Evolutionary conservation across 148 eudicot genomes (phyloP), one percentile per base, ranked within the genome.

Genomic region (Persicaria maculosa): DNA sequence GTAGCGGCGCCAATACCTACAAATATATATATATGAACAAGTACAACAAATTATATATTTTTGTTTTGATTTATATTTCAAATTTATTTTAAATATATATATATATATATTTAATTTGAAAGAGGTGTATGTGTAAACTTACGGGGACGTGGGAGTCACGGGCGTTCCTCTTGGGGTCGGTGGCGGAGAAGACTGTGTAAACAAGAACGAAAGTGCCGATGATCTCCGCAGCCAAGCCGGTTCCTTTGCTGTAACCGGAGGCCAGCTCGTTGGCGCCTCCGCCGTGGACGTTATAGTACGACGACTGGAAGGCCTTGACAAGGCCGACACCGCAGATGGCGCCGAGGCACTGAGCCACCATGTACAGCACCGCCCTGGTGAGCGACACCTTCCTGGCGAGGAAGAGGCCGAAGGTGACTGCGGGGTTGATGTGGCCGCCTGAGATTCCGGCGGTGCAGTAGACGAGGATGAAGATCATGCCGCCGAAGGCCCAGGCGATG

Each of bases 401-500:
- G 68, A 80, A 73, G 43, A 80, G 25, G 69, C 82, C 82, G 64
- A 76, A 80, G 4, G 82, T 80, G 74, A 80, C 82, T 0, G 82
- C 82, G 44, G 82, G 82, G 69, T 80, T 80, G 9, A 80, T 80
- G 74, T 80, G 83, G 4, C 83, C 83, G 16, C 81, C 81, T 6
- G 72, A 69, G 53, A 81, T 78, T 9, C 83, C 83, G 46, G 83
- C 83, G 17, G 83, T 80, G 77, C 83, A 80, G 83, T 80, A 80
- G 45, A 80, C 83, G 45, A 80, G 72, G 11, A 69, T 16, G 5
- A 69, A 69, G 48, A 69, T 69, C 72, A 69, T 69, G 48, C 72
- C 72, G 68, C 83, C 83, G 43, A 81, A 81, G 52, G 83, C 83
- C 83, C 83, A 81, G 9, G 83, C 83, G 58, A 81, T 81, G 47